These are phyloP conservation scores for Bremia lactucae DNA, from an alignment of 352 stramenopile genomes.

Conservation along the genomic window DNA sequence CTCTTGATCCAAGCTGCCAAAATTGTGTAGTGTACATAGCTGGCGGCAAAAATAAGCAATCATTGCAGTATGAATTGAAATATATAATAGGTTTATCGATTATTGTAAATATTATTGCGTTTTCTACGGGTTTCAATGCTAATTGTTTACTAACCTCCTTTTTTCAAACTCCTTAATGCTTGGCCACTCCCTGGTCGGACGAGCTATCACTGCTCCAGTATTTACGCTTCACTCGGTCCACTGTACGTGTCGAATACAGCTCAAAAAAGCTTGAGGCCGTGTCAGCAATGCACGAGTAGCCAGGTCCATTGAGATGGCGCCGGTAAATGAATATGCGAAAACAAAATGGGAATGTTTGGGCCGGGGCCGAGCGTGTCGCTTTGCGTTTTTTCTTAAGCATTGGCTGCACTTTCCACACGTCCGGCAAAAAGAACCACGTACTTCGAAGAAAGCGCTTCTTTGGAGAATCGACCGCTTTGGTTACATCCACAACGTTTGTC, in stretches of 20 bases:
- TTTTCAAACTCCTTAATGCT: slow-evolving; percentile 50
- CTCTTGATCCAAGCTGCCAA: slow-evolving; percentile 43
- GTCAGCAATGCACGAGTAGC: slow-evolving; percentile 45
- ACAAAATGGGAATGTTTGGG: slow-evolving; percentile 83
- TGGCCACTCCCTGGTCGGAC: slow-evolving; percentile 9
- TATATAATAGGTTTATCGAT: background rate
- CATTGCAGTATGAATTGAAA: background rate
- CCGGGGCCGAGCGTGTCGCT: slow-evolving; percentile 60
- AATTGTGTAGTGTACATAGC: too few relatives aligned
- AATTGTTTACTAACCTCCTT: slow-evolving; percentile 22
- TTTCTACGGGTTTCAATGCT: slow-evolving; percentile 54
- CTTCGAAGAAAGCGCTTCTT: slow-evolving; percentile 30
- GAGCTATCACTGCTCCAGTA: slow-evolving; percentile 30
- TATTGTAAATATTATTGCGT: slow-evolving; percentile 1
- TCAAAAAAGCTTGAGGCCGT: slow-evolving; percentile 71
- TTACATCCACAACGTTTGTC: background rate
- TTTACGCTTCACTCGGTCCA: slow-evolving; percentile 74
- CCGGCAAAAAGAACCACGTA: slow-evolving; percentile 80
- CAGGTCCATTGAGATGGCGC: slow-evolving; percentile 10
- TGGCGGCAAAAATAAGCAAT: background rate
- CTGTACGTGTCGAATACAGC: slow-evolving; percentile 75
- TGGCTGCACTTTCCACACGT: slow-evolving; percentile 83
- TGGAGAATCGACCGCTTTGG: background rate
- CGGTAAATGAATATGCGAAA: slow-evolving; percentile 73
- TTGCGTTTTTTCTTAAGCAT: slow-evolving; percentile 87